Evolutionary conservation across 2,329 filamentous ascomycete genomes (phyloP).

Genomic region (Fusarium euwallaceae): DNA sequence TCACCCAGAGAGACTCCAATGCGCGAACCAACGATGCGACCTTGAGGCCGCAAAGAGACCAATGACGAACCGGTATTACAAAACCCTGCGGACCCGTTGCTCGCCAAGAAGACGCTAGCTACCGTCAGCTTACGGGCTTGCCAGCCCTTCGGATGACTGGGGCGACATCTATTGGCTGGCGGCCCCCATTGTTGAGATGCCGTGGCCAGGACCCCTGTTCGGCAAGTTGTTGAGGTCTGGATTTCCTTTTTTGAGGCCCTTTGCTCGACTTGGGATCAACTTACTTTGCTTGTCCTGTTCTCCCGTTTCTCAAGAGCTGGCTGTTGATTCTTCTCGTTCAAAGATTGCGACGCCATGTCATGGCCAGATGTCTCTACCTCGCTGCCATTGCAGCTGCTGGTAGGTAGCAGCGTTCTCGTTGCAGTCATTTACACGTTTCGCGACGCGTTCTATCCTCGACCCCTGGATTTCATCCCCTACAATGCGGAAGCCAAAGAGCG

Average conservation of each 20-base stretch:
- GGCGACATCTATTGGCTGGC: neutral
- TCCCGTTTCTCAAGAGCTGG: neutral
- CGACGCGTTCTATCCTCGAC: conserved; percentile 19
- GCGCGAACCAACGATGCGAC: neutral
- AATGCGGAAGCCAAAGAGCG: conserved; percentile 27
- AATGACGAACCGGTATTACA: neutral
- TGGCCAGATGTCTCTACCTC: neutral
- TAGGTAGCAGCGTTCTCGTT: conserved; percentile 10
- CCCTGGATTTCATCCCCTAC: conserved; percentile 25
- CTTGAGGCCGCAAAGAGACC: neutral
- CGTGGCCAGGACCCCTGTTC: neutral
- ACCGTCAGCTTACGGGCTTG: conserved; percentile 1
- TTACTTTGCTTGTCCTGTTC: neutral
- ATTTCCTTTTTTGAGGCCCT: conserved; percentile 1
- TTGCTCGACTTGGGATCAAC: neutral
- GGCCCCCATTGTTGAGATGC: neutral
- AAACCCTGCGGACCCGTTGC: neutral
- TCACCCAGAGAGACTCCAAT: neutral
- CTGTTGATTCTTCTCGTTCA: neutral
- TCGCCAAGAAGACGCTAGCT: neutral
- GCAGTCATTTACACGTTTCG: conserved; percentile 22
- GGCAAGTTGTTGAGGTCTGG: neutral
- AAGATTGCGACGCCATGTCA: neutral
- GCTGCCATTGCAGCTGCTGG: neutral
- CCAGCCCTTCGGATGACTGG: neutral